Evolutionary conservation across 2,329 filamentous ascomycete genomes (phyloP), one percentile per base, ranked within the genome.

Genomic region (Fusarium albidum): DNA sequence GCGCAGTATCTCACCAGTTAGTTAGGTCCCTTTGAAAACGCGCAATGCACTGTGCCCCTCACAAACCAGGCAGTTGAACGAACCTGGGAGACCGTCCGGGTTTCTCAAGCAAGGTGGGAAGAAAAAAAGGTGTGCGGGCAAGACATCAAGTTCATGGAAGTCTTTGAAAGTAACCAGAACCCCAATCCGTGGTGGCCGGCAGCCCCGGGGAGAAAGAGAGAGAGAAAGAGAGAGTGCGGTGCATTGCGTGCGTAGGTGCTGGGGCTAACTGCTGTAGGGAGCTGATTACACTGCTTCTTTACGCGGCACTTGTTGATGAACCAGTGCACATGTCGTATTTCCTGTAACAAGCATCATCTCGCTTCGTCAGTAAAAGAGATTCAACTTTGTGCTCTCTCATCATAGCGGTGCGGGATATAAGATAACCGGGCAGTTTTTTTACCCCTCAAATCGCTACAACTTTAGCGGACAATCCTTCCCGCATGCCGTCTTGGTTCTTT

Each of bases 71-170:
- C 18, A 15, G 39, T 26, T 40, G 41, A 48, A 26, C 34, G 37
- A 54, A 52, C 33, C 38, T 43, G n/a, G n/a, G 18, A 58, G 39
- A 45, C 49, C 42, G 21, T 33, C 40, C 48, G 55, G 57, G 34
- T 46, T 47, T 65, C 62, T 65, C 59, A 65, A 54, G 62, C 59
- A 54, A 65, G 56, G 43, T 29, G n/a, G n/a, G n/a, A n/a, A n/a
- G n/a, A 17, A 35, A 27, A 52, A 37, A 33, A 52, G 39, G 49
- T 59, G 60, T 46, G 55, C 57, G 40, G 38, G 35, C 27, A 18
- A 35, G 44, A 40, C 38, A 45, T 27, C 12, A 42, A 11, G 35
- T 34, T 53, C 27, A 40, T 51, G 41, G 38, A 51, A 26, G 42
- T 40, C 46, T 32, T 43, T 37, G 47, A 43, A 35, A 51, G n/a